phyloP scores from a whole-genome alignment of 768 basidiomycete genomes.

The Suillus ampliporus region DNA sequence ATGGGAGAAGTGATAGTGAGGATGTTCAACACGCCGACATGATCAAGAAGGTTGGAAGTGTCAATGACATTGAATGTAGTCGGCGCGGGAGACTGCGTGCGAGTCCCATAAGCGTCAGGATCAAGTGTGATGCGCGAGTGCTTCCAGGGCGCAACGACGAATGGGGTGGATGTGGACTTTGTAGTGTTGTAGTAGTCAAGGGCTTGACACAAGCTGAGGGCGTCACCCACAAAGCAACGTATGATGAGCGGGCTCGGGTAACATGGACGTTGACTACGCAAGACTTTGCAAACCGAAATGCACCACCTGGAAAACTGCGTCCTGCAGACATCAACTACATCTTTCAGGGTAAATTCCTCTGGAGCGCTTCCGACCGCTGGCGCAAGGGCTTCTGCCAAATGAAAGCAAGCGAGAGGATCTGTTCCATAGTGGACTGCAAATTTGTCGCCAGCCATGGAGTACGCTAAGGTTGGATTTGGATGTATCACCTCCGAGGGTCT shows the following conservation, averaged over 20 bases:
- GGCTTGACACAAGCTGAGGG: constrained; percentile 33
- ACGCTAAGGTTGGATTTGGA: constrained; percentile 37
- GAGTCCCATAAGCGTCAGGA: constrained; percentile 22
- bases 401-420: constrained; percentile 37
- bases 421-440: constrained; percentile 35
- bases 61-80: constrained; percentile 34
- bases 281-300: constrained; percentile 19
- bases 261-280: constrained; percentile 10
- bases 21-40: constrained; percentile 36
- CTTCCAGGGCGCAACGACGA: constrained; percentile 29
- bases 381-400: constrained; percentile 35
- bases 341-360: background rate
- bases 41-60: constrained; percentile 33
- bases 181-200: constrained; percentile 19
- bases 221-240: constrained; percentile 38
- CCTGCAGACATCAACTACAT: constrained; percentile 8
- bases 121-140: constrained; percentile 28
- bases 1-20: constrained; percentile 29
- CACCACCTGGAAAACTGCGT: constrained; percentile 35
- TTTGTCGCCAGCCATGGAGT: constrained; percentile 25
- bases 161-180: constrained; percentile 20
- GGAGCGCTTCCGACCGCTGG: background rate
- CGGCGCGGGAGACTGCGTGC: constrained; percentile 26
- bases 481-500: constrained; percentile 16
- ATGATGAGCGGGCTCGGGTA: constrained; percentile 20